Conservation (phyloP, 108 stramenopile genomes). For the Skeletonema tropicum region DNA sequence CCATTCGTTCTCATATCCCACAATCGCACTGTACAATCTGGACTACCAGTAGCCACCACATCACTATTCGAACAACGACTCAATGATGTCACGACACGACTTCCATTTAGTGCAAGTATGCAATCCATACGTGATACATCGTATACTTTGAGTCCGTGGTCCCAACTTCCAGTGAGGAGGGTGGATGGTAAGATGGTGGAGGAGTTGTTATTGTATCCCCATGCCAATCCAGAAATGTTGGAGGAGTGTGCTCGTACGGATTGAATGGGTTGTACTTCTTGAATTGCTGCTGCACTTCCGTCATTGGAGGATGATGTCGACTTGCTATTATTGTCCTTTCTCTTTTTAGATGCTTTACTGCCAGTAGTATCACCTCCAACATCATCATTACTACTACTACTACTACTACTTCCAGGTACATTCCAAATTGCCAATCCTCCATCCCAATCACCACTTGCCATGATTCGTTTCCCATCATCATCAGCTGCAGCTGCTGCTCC, state of each 20-base stretch:
- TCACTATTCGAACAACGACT: slow-evolving; percentile 76
- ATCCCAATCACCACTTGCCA: slow-evolving; percentile 86
- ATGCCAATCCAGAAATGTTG: slow-evolving; percentile 76
- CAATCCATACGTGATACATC: slow-evolving; percentile 78
- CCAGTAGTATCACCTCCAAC: slow-evolving; percentile 2
- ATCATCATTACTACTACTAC: slow-evolving; percentile 10
- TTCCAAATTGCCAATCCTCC: slow-evolving; percentile 77
- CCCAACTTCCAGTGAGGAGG: slow-evolving; percentile 81
- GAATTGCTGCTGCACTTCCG: slow-evolving; percentile 23
- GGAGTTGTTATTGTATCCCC: slow-evolving; percentile 45
- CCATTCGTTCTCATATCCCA: slow-evolving; percentile 64
- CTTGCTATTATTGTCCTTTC: slow-evolving; percentile 1
- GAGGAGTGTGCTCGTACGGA: slow-evolving; percentile 71
- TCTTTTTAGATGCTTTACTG: slow-evolving; percentile 20
- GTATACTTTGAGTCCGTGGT: slow-evolving; percentile 81
- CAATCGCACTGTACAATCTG: slow-evolving; percentile 84
- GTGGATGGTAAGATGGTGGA: not conserved
- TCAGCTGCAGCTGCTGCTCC: not conserved
- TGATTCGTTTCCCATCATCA: not conserved
- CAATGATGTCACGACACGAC: slow-evolving; percentile 72
- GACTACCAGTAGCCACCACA: slow-evolving; percentile 81
- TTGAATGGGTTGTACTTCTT: slow-evolving; percentile 44
- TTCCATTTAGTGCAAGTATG: slow-evolving; percentile 80
- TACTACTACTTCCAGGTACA: slow-evolving; percentile 15
- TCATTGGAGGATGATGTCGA: slow-evolving; percentile 19